phyloP scores from a whole-genome alignment of 768 basidiomycete genomes.

The Trichaptum fuscoviolaceum region DNA sequence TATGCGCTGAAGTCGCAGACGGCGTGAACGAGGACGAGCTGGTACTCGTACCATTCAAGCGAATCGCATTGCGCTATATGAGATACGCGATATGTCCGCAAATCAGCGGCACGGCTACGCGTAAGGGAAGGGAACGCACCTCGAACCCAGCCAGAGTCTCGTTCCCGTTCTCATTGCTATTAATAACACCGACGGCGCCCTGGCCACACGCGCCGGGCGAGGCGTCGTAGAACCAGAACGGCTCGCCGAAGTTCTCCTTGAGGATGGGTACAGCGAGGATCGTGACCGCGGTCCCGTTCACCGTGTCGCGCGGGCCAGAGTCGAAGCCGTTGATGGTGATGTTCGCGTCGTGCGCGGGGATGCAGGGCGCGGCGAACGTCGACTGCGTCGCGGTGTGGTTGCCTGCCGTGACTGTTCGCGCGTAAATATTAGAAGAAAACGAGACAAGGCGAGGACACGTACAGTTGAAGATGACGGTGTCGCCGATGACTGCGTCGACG shows the following conservation, averaged over 20 bases:
- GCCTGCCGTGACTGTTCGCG: slow-evolving; percentile 26
- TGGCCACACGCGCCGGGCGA: slow-evolving; percentile 39
- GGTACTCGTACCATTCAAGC: slow-evolving; percentile 46
- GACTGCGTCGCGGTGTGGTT: slow-evolving; percentile 43
- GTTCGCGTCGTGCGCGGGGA: slow-evolving; percentile 43
- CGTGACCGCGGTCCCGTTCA: slow-evolving; percentile 42
- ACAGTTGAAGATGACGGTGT: slow-evolving; percentile 56
- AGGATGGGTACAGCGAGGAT: slow-evolving; percentile 40
- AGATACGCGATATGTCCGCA: slow-evolving; percentile 2
- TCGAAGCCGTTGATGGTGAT: slow-evolving; percentile 52
- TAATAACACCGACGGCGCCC: slow-evolving; percentile 61
- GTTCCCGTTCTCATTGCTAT: slow-evolving; percentile 39
- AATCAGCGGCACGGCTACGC: slow-evolving; percentile 1
- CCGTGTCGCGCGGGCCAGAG: slow-evolving; percentile 45
- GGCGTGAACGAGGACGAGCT: slow-evolving; percentile 15
- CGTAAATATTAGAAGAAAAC: neutral
- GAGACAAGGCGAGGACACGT: slow-evolving; percentile 14
- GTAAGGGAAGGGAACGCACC: slow-evolving; percentile 25
- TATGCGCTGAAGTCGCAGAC: slow-evolving; percentile 9
- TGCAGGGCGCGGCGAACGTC: slow-evolving; percentile 49
- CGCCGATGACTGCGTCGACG: slow-evolving; percentile 40
- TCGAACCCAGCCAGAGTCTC: slow-evolving; percentile 37
- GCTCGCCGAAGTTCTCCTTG: slow-evolving; percentile 32
- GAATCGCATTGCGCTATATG: slow-evolving; percentile 49
- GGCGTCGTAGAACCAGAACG: slow-evolving; percentile 59